These are phyloP conservation scores for Stephania cephalantha DNA, from an alignment of 164 flowering plant species.

Conservation along the genomic window DNA sequence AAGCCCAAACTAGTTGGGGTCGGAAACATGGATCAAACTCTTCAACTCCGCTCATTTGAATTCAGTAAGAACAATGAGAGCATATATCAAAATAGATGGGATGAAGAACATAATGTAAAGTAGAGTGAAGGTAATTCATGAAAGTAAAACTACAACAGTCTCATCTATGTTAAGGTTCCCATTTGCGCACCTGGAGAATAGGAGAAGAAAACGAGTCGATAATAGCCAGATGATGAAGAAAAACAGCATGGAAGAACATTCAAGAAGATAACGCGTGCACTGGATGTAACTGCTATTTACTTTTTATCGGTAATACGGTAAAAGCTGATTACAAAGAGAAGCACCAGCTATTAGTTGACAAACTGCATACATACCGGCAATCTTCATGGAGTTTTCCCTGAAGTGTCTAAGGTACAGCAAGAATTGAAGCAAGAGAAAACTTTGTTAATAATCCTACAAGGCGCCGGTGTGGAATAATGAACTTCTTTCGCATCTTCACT, in stretches of 20 bases:
- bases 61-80: too few species aligned
- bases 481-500: conserved; percentile 17
- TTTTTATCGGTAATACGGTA: conserved; percentile 1
- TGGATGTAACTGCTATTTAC: conserved; percentile 5
- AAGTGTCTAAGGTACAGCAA: not conserved
- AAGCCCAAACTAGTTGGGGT: too few species aligned
- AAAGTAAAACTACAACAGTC: too few species aligned
- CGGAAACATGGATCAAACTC: too few species aligned
- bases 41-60: too few species aligned
- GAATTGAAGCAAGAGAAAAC: not conserved
- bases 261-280: not conserved
- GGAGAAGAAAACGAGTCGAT: not conserved
- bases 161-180: too few species aligned
- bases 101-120: too few species aligned
- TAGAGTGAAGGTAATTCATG: too few species aligned
- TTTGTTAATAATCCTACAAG: not conserved
- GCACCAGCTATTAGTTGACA: not conserved
- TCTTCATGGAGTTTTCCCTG: not conserved
- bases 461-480: not conserved
- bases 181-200: too few species aligned
- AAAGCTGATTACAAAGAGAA: not conserved
- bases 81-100: too few species aligned
- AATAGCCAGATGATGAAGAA: conserved; percentile 1
- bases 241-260: not conserved
- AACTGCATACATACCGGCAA: not conserved